A percentile compares a stretch with the other conserved stretches of the same genome.
These are phyloP conservation scores for Uronychia setigera DNA, from an alignment of 73 alveolate genomes.

Conservation along the genomic window DNA sequence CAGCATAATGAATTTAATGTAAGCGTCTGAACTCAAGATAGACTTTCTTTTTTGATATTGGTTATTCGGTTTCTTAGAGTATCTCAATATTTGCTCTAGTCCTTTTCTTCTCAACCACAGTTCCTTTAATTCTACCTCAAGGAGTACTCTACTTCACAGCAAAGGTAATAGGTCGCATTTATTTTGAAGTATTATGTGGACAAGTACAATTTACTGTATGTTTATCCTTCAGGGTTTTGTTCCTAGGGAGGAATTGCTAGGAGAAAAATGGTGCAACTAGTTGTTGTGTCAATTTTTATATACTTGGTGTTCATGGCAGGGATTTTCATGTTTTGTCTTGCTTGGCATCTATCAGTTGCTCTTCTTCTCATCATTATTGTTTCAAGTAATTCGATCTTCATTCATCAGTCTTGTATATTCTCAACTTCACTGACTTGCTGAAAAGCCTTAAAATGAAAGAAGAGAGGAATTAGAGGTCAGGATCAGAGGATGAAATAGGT, in stretches of 20 bases:
- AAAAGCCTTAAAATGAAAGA: too few relatives aligned
- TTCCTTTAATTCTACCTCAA: slow-evolving; percentile 8
- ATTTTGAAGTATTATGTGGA: slow-evolving; percentile 2
- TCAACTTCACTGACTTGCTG: too few relatives aligned
- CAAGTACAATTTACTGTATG: slow-evolving; percentile 21
- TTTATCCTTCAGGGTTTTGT: slow-evolving; percentile 8
- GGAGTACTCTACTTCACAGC: slow-evolving; percentile 12
- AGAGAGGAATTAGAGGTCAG: too few relatives aligned
- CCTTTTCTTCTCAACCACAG: slow-evolving; percentile 14
- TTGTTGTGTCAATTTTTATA: not conserved
- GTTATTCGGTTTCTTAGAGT: slow-evolving; percentile 21
- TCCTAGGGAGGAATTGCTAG: not conserved
- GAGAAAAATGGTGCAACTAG: not conserved
- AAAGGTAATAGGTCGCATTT: slow-evolving; percentile 1
- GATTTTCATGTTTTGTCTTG: not conserved
- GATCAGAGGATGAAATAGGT: too few relatives aligned
- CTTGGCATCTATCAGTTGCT: not conserved
- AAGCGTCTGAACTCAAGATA: not conserved
- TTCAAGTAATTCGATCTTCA: too few relatives aligned
- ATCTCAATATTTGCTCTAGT: slow-evolving; percentile 8
- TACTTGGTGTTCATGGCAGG: not conserved
- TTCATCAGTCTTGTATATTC: too few relatives aligned
- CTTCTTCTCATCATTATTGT: not conserved
- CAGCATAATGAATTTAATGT: not conserved
- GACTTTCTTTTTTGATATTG: slow-evolving; percentile 14